phyloP scores from a whole-genome alignment of 352 stramenopile species.

The Detonula confervacea region DNA sequence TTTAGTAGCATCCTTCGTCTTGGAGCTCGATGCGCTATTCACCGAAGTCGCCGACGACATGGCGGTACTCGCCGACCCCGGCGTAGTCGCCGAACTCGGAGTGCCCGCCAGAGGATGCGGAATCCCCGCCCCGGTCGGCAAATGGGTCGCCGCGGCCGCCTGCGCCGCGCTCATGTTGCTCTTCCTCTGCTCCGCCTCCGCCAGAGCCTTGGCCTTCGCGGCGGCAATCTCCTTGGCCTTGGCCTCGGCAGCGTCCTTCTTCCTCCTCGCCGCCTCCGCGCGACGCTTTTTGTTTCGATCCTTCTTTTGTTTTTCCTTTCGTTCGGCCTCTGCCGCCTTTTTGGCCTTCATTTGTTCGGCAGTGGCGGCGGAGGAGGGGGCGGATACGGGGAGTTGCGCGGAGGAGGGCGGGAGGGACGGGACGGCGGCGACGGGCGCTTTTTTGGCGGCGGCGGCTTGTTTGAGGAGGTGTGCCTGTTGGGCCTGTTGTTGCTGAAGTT shows the following conservation, averaged over 20 bases:
- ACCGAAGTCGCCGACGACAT: constrained; percentile 3
- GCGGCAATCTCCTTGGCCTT: neutral
- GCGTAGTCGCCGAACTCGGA: neutral
- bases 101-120: neutral
- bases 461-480: neutral
- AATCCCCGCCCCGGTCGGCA: neutral
- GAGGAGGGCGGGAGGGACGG: too few relatives aligned
- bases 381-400: neutral
- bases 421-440: constrained; percentile 12
- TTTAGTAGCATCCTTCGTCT: constrained; percentile 7
- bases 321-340: constrained; percentile 15
- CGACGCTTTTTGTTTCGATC: neutral
- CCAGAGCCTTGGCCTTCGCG: neutral
- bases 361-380: neutral
- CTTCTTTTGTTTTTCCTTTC: constrained; percentile 3
- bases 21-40: neutral
- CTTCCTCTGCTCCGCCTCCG: too few relatives aligned
- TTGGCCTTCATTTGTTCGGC: constrained; percentile 4
- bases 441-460: constrained; percentile 26
- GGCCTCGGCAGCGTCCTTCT: neutral
- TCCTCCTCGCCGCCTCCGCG: constrained; percentile 5
- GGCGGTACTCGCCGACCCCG: neutral
- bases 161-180: neutral
- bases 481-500: constrained; percentile 22
- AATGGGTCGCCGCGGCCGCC: neutral